Evolutionary conservation across 306 rosid genomes (phyloP).

Genomic region (Castanea crenata): DNA sequence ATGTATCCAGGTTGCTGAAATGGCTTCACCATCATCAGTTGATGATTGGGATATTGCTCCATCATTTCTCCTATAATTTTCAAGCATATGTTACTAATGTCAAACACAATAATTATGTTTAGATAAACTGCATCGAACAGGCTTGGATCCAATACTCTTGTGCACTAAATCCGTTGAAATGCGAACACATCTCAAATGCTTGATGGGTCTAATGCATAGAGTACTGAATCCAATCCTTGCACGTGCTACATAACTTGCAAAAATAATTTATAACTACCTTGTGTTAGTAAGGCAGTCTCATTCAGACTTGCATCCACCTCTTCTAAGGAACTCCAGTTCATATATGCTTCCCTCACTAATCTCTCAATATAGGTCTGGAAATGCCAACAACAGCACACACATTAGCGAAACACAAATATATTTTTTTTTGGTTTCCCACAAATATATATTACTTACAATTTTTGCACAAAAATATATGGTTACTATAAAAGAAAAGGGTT

Average conservation of each 20-base stretch:
- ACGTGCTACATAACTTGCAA: not conserved
- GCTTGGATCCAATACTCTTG: no score
- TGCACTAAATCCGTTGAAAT: no score
- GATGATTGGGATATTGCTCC: constrained; percentile 25
- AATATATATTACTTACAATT: not conserved
- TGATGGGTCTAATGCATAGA: fast-evolving
- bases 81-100: not conserved
- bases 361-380: constrained; percentile 48
- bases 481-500: not conserved
- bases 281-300: constrained; percentile 45
- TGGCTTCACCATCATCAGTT: constrained; percentile 13
- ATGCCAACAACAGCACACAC: not conserved
- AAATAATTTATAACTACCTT: constrained; percentile 33
- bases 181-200: fast-evolving
- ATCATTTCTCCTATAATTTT: constrained; percentile 32
- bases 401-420: not conserved
- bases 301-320: constrained; percentile 39
- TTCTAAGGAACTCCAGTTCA: constrained; percentile 48
- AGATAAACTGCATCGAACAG: fast-evolving
- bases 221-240: no score
- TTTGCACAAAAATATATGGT: not conserved
- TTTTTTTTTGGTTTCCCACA: no score
- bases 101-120: not conserved
- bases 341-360: constrained; percentile 53
- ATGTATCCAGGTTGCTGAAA: constrained; percentile 25